Evolutionary conservation across 2,329 filamentous ascomycete species (phyloP), one percentile per base, ranked within the genome.

Genomic region (Nectriaceae sp.): DNA sequence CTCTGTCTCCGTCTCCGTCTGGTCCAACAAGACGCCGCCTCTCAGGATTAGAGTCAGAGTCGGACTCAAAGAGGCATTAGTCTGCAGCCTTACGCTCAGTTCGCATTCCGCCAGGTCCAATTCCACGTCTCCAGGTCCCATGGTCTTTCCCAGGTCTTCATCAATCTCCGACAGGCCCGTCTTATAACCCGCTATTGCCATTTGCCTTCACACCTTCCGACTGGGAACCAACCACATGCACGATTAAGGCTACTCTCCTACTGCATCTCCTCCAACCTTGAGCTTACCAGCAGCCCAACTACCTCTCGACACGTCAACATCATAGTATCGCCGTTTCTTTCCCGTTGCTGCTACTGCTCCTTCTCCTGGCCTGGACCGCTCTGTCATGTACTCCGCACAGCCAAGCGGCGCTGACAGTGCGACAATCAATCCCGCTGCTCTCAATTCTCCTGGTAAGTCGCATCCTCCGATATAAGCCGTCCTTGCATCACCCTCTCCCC

Each of bases 341-440:
- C 43, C 48, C 52, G 37, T 41, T 31, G 42, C 47, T 43, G 38
- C 36, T 56, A 46, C 57, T 52, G 52, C 39, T 38, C 42, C 42
- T 46, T 38, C 43, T 50, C 49, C 55, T 64, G 58, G 55, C 51
- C 57, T 56, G 58, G 56, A 53, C 41, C 57, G 55, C 48, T 60
- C 48, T 59, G 64, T 54, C 64, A 72, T 71, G 70, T 70, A 71
- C 65, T 65, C 67, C 54, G 65, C 61, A 51, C 68, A 61, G 72
- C 80, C 85, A 71, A 87, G 86, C 78, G 83, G 84, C 73, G 87
- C 88, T 81, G 87, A 89, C 70, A 87, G 87, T 77, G 89, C 88
- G 69, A 95, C 90, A 68, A 94, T 96, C 79, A 90, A 95, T 79
- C 90, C 90, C 70, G 89, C 89, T 66, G 89, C 88, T 57, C 80